Evolutionary conservation across 805 yeast species (phyloP), one percentile per base, ranked within the genome.

Genomic region (Pichia sporocuriosa): DNA sequence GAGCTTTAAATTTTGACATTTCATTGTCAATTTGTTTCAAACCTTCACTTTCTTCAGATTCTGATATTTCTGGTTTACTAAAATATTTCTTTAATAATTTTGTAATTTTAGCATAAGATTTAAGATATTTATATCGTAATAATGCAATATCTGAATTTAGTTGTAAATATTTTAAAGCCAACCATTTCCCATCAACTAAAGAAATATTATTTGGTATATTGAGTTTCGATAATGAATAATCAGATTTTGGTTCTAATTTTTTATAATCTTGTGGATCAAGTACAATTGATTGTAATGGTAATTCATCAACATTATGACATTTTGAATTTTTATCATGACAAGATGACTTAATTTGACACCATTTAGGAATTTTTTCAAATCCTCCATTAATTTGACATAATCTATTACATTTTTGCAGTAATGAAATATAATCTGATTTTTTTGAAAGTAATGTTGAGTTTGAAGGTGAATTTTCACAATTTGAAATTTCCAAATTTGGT

Each of bases 401-500:
- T 23, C 35, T 16, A 10, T 19, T 21, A 11, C 49, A 54, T 11
- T 46, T 30, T 26, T 49, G 37, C 12, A 48, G 34, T 20, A 47
- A 49, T 13, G 48, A 39, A 10, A 55, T 8, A 37, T 53, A 58
- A 1, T 28, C 31, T 9, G 47, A 15, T 37, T 50, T 55, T 31
- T 48, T 52, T 9, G 39, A 35, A 5, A 49, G 43, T 9, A 59
- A 32, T 2, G 48, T 39, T 12, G 49, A 43, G 8, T 44, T 37
- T 4, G 48, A 45, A 1, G 61, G 59, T 27, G 50, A 47, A 15
- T 48, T 40, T 17, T 59, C 52, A 36, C 63, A 58, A 20, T 51
- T 44, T 12, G 57, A 49, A 22, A 60, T 32, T 35, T 58, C 47
- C 10, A 59, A 48, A 30, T 60, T 59, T n/a, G 65, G 63, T 33